Evolutionary conservation across 139 green algal species (phyloP).

Genomic region (Nannochloris sp.): DNA sequence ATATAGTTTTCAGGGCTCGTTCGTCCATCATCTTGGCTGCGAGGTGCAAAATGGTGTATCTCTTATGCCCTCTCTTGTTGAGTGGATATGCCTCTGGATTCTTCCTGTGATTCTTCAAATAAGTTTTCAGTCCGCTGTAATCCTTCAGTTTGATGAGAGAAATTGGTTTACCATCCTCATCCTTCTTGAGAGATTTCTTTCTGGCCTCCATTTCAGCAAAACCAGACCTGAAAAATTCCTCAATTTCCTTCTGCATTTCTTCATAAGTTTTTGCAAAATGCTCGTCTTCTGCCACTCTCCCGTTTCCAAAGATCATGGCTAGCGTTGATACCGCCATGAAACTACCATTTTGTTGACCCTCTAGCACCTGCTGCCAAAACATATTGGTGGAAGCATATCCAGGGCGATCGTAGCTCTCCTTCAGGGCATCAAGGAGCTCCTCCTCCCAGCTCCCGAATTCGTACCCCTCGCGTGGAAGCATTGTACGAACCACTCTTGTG

Average conservation of each 20-base stretch:
- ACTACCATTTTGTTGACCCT: not conserved
- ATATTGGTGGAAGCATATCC: not conserved
- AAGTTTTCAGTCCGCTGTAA: not conserved
- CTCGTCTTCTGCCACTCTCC: not conserved
- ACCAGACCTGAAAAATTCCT: not conserved
- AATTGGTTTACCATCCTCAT: not conserved
- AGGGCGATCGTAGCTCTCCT: not conserved
- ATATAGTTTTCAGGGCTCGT: not conserved
- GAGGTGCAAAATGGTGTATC: not conserved
- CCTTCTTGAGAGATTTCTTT: not conserved
- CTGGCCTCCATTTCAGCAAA: not conserved
- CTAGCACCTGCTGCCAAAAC: not conserved
- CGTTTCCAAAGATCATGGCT: not conserved
- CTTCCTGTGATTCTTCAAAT: conserved; percentile 3
- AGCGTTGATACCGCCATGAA: not conserved
- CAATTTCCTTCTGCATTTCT: not conserved
- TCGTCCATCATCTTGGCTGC: conserved; percentile 1
- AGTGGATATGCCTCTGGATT: not conserved
- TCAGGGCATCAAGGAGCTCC: not conserved
- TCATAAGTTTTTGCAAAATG: not conserved
- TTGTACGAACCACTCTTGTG: not conserved
- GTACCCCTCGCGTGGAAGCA: not conserved
- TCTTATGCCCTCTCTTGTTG: not conserved
- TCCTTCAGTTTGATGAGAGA: not conserved
- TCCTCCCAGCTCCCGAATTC: not conserved